Evolutionary conservation across 306 rosid genomes (phyloP).

Genomic region (Astragalus glycyphyllos): DNA sequence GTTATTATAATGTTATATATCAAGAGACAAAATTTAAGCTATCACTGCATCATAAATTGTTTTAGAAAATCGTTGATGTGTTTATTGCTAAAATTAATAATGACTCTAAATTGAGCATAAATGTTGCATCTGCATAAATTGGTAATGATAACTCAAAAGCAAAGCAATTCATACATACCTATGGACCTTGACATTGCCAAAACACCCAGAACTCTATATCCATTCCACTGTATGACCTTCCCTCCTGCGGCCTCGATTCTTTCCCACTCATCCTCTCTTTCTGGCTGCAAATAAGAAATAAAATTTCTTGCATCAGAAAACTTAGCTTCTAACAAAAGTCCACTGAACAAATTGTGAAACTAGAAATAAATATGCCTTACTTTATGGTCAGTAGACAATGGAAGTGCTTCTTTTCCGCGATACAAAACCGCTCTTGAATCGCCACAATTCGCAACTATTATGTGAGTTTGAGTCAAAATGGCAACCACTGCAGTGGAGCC

Average conservation of each 20-base stretch:
- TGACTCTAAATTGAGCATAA: background rate
- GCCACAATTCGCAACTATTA: slow-evolving; percentile 78
- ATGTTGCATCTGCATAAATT: background rate
- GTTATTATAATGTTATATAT: no score
- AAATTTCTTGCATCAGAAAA: slow-evolving; percentile 31
- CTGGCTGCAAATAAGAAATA: slow-evolving; percentile 58
- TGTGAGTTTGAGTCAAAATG: slow-evolving; percentile 58
- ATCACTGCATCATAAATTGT: background rate
- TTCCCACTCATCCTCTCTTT: slow-evolving; percentile 71
- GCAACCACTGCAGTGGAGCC: slow-evolving; percentile 89
- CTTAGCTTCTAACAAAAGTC: slow-evolving; percentile 29
- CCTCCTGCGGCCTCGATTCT: slow-evolving; percentile 89
- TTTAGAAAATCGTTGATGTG: background rate
- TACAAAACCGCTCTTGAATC: slow-evolving; percentile 83
- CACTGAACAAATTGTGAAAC: slow-evolving; percentile 19
- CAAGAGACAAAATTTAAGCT: background rate
- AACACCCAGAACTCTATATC: slow-evolving; percentile 80
- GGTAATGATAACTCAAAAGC: slow-evolving; percentile 27
- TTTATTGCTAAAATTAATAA: slow-evolving; percentile 7
- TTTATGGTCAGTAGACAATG: slow-evolving; percentile 80
- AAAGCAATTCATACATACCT: slow-evolving; percentile 51
- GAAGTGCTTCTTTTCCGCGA: slow-evolving; percentile 67
- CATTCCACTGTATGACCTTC: slow-evolving; percentile 80
- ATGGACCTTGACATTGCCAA: slow-evolving; percentile 86
- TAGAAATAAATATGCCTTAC: slow-evolving; percentile 49